Percentiles rank a stretch among this genome's conserved stretches.
Evolutionary conservation across 2,329 filamentous ascomycete genomes (phyloP).

Genomic region (Aspergillus novoparasiticus): DNA sequence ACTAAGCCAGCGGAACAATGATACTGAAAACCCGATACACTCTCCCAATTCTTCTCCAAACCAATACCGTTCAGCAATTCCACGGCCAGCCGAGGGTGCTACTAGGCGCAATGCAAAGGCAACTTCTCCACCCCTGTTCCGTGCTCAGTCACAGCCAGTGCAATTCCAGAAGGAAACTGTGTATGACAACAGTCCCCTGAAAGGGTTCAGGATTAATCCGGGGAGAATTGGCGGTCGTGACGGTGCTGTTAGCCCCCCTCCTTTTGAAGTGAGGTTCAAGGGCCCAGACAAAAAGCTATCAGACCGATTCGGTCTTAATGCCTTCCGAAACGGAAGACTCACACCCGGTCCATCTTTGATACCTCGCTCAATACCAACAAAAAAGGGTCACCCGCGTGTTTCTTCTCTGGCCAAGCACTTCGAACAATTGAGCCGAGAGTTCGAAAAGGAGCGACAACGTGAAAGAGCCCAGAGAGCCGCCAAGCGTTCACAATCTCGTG

Average conservation of each 20-base stretch:
- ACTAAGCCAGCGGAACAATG: slow-evolving; percentile 18
- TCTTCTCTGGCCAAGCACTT: slow-evolving; percentile 94
- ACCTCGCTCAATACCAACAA: slow-evolving; percentile 75
- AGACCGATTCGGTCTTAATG: slow-evolving; percentile 68
- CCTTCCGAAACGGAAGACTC: slow-evolving; percentile 61
- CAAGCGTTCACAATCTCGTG: slow-evolving; percentile 73
- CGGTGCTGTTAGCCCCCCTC: slow-evolving; percentile 25
- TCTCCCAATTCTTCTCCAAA: slow-evolving; percentile 26
- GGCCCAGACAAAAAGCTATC: slow-evolving; percentile 72
- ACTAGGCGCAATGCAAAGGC: slow-evolving; percentile 40
- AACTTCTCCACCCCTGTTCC: slow-evolving; percentile 50
- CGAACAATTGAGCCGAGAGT: slow-evolving; percentile 93
- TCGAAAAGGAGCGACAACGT: slow-evolving; percentile 88
- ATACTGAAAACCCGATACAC: slow-evolving; percentile 10
- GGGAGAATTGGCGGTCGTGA: slow-evolving; percentile 25
- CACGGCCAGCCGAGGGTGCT: slow-evolving; percentile 40
- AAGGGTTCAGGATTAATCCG: slow-evolving; percentile 25
- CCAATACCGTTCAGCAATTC: slow-evolving; percentile 41
- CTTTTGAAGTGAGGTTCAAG: slow-evolving; percentile 37
- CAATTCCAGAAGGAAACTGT: slow-evolving; percentile 36
- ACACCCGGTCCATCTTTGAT: slow-evolving; percentile 70
- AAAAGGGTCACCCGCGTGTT: slow-evolving; percentile 74
- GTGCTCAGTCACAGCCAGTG: slow-evolving; percentile 55
- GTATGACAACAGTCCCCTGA: slow-evolving; percentile 23
- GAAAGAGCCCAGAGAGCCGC: slow-evolving; percentile 80